Conservation (phyloP, 23 red algal species). For the Gracilaria domingensis region DNA sequence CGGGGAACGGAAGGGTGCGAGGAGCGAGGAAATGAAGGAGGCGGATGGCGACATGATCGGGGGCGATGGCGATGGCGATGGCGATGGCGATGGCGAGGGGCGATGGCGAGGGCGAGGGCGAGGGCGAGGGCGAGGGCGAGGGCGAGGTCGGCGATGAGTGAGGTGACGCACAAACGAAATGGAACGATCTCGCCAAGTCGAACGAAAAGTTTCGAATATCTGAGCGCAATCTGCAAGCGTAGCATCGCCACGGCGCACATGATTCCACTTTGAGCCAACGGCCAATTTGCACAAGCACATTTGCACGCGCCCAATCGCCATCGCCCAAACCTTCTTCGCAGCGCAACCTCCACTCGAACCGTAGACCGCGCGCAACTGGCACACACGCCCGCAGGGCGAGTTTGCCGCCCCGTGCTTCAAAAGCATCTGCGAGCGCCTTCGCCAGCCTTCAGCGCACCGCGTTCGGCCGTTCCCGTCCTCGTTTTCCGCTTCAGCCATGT, state of each 20-base stretch:
- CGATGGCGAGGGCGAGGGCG: neutral
- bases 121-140: no score
- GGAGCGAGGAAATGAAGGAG: slow-evolving; percentile 2
- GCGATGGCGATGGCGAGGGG: neutral
- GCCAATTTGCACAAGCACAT: slow-evolving; percentile 11
- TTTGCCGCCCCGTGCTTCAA: neutral
- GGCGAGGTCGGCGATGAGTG: no score
- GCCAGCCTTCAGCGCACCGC: neutral
- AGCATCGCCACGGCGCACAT: neutral
- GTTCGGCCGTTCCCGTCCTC: neutral
- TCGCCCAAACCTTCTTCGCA: neutral
- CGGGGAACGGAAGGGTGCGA: neutral
- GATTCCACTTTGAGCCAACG: slow-evolving; percentile 8
- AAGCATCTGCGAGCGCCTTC: neutral
- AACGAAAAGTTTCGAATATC: neutral
- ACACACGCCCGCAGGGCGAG: no score
- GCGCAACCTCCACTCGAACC: slow-evolving; percentile 2
- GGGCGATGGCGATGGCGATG: neutral
- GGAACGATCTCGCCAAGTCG: no score
- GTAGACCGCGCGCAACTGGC: neutral
- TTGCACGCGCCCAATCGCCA: slow-evolving; percentile 26
- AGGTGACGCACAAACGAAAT: no score
- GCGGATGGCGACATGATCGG: neutral
- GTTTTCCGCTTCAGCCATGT: neutral
- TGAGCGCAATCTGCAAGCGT: neutral